Evolutionary conservation across 805 yeast species (phyloP), one percentile per base, ranked within the genome.

Genomic region (Metschnikowia lachancei): DNA sequence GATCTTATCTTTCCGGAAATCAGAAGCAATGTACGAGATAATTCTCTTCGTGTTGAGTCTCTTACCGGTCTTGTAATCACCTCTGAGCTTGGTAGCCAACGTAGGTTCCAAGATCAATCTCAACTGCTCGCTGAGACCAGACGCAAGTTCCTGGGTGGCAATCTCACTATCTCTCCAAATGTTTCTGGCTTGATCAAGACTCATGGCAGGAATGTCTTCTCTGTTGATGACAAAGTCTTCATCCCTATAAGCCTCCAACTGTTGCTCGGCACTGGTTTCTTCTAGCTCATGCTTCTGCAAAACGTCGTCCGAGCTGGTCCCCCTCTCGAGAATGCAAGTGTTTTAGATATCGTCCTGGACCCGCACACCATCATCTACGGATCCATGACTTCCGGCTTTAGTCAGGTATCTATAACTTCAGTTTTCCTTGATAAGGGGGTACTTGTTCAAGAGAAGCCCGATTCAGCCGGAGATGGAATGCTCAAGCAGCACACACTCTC

Each of bases 41-140:
- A 94, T 94, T 56, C 97, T 78, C 74, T 92, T 94, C 98, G 95
- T 91, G 67, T 94, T 94, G 59, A 94, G 78, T 56, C 99, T 77
- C 65, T 94, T 94, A 65, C 99, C 99, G 1, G 97, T 91, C 67
- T 91, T 90, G 69, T 89, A 94, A 64, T 94, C 99, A 61, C 99
- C 99, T 52, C 80, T 82, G 47, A 94, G 73, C 64, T 94, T 94
- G 2, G 98, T 92, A n/a, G 97, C 95, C 50, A 87, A 72, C 0
- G 99, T 94, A 4, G 99, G 99, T 63, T 91, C 98, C 53, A 94
- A 72, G 61, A 94, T 94, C 52, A 94, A 77, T 34, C 99, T 76
- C 49, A 94, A 74, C 65, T 94, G 99, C 68, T 94, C 99, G 62
- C 96, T 85, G 34, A 94, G 74, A 16, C 88, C 82, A 0, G 95